Conservation (phyloP, 1,139 yeast species). For the Hansenula anomala region DNA sequence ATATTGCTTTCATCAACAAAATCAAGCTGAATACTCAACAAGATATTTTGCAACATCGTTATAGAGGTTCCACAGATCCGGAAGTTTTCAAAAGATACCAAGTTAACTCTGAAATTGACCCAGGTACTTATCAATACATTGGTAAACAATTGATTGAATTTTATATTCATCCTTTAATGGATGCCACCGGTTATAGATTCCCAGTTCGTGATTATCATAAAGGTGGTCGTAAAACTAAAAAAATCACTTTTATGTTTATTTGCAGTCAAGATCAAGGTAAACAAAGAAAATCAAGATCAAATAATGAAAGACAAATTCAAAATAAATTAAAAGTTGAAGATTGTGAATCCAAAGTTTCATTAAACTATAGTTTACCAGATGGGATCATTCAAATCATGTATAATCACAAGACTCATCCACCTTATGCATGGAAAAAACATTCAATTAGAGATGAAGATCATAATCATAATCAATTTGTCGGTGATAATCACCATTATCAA, state of each 20-base stretch:
- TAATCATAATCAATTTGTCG: background rate
- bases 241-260: constrained; percentile 35
- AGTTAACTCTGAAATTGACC: constrained; percentile 23
- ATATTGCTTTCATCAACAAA: constrained; percentile 25
- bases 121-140: constrained; percentile 27
- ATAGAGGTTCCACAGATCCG: constrained; percentile 25
- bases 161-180: constrained; percentile 34
- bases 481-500: background rate
- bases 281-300: constrained; percentile 35
- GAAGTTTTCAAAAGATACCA: constrained; percentile 27
- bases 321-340: constrained; percentile 34
- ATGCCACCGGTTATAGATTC: constrained; percentile 33
- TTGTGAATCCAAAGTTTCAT: constrained; percentile 32
- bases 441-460: constrained; percentile 4
- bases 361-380: constrained; percentile 31
- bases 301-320: constrained; percentile 28
- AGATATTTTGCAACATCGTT: constrained; percentile 30
- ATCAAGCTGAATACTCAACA: constrained; percentile 26
- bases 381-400: constrained; percentile 30
- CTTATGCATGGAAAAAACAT: constrained; percentile 23
- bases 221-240: constrained; percentile 34
- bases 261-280: constrained; percentile 37
- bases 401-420: constrained; percentile 33
- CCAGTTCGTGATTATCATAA: constrained; percentile 39
- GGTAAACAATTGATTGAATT: constrained; percentile 28